phyloP scores from a whole-genome alignment of 129 eudicot genomes.

The Erigeron canadensis region DNA sequence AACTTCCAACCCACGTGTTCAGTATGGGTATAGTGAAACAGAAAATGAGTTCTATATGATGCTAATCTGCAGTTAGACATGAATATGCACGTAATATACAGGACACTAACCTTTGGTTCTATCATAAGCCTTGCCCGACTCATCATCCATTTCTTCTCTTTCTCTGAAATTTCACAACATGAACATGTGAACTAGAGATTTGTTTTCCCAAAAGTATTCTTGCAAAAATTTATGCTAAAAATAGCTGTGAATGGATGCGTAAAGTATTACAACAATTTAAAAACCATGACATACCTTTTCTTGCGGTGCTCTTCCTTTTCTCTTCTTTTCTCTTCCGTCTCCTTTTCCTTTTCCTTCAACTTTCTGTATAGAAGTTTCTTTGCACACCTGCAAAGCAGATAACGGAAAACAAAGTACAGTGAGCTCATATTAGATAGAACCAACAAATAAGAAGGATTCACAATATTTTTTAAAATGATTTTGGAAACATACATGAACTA shows the following conservation, averaged over 20 bases:
- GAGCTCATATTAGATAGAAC: not conserved
- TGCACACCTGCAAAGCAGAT: slow-evolving; percentile 54
- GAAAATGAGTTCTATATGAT: not conserved
- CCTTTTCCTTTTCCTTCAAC: slow-evolving; percentile 53
- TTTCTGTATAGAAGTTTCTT: slow-evolving; percentile 79
- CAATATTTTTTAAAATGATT: too few species aligned
- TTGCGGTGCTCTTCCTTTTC: slow-evolving; percentile 47
- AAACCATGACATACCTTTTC: slow-evolving; percentile 54
- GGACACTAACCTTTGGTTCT: slow-evolving; percentile 54
- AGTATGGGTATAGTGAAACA: not conserved
- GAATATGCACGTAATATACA: not conserved
- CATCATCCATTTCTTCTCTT: slow-evolving; percentile 60
- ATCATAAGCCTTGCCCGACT: slow-evolving; percentile 31
- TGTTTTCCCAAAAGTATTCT: not conserved
- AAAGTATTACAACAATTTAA: not conserved
- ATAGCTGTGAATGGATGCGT: not conserved
- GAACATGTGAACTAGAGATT: not conserved
- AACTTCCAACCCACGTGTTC: not conserved
- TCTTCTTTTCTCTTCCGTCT: slow-evolving; percentile 37
- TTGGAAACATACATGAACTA: not conserved
- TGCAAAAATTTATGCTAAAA: too few species aligned
- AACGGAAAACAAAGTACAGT: not conserved
- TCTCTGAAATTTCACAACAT: slow-evolving; percentile 39
- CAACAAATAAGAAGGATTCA: not conserved
- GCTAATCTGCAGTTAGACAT: not conserved